A percentile compares a stretch with the other conserved stretches of the same genome.
phyloP scores from a whole-genome alignment of 73 alveolate species.

The Halteria grandinella region DNA sequence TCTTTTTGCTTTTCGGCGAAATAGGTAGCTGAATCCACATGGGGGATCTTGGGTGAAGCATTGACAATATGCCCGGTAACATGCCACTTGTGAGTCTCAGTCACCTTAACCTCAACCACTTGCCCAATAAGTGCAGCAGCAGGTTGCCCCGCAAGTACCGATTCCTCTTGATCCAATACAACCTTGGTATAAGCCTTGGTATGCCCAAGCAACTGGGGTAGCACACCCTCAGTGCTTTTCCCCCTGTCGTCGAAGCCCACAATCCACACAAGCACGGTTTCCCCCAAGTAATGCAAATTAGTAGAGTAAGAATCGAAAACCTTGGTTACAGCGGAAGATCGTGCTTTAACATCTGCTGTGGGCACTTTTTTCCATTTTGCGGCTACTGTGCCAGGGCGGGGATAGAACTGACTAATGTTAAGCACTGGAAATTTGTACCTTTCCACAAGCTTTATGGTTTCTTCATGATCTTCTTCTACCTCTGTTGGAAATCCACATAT shows the following conservation, averaged over 20 bases:
- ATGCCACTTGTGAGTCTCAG: constrained; percentile 85
- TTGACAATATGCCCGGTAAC: constrained; percentile 62
- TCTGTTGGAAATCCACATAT: constrained; percentile 98
- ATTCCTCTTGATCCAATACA: constrained; percentile 75
- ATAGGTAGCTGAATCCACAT: constrained; percentile 1
- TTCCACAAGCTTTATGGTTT: constrained; percentile 82
- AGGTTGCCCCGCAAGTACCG: constrained; percentile 2
- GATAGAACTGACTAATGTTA: constrained; percentile 92
- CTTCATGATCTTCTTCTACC: constrained; percentile 81
- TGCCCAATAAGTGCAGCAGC: constrained; percentile 69
- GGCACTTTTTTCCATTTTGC: constrained; percentile 94
- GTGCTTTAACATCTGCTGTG: constrained; percentile 84
- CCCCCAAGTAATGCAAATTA: constrained; percentile 79
- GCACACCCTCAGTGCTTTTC: constrained; percentile 73
- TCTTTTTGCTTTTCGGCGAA: constrained; percentile 43
- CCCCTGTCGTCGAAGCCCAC: constrained; percentile 86
- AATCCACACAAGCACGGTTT: constrained; percentile 88
- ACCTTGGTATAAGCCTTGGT: constrained; percentile 93
- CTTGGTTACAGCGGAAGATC: constrained; percentile 84
- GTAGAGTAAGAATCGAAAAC: constrained; percentile 88
- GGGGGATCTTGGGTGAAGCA: constrained; percentile 17
- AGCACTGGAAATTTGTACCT: constrained; percentile 92
- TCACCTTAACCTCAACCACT: constrained; percentile 77
- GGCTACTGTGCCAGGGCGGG: constrained; percentile 96
- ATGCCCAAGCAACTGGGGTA: constrained; percentile 89